A percentile compares a stretch with the other conserved stretches of the same genome.
These are phyloP conservation scores for Dictyophora rubrovolvata DNA, from an alignment of 768 basidiomycete species.

Conservation along the genomic window DNA sequence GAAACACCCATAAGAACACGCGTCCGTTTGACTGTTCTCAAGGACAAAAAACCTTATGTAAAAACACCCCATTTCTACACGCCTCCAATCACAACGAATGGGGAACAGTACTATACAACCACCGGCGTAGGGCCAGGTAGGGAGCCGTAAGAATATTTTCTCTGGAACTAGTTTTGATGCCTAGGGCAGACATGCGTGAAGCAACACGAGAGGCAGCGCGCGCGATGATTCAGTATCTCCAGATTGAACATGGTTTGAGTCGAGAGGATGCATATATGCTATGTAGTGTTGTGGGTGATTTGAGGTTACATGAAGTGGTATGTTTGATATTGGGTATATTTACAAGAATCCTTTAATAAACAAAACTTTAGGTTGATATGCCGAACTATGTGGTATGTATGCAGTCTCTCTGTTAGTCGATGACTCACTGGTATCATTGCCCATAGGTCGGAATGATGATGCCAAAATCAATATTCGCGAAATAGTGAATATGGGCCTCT, in stretches of 20 bases:
- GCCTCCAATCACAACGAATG: constrained; percentile 13
- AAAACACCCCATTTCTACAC: constrained; percentile 48
- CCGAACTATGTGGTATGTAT: constrained; percentile 49
- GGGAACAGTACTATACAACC: constrained; percentile 43
- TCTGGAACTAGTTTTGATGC: background rate
- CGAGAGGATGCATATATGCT: constrained; percentile 50
- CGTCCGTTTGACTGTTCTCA: constrained; percentile 45
- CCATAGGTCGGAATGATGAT: constrained; percentile 49
- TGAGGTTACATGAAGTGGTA: constrained; percentile 56
- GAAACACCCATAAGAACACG: constrained; percentile 50
- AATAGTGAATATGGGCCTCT: background rate
- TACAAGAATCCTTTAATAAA: background rate
- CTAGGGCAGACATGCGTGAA: constrained; percentile 34
- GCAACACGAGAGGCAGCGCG: constrained; percentile 47
- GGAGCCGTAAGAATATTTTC: background rate
- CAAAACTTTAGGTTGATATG: constrained; percentile 42
- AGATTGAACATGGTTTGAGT: constrained; percentile 31
- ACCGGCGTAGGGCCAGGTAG: constrained; percentile 43
- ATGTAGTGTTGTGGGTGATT: constrained; percentile 49
- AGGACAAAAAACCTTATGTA: constrained; percentile 47
- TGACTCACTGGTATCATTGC: background rate
- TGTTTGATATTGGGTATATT: constrained; percentile 13
- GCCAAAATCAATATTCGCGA: constrained; percentile 31
- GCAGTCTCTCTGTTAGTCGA: background rate
- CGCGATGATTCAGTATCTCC: constrained; percentile 45